Base-by-base conservation (phyloP, 108 stramenopile genomes). In the Cyclostephanos invisitatus region DNA sequence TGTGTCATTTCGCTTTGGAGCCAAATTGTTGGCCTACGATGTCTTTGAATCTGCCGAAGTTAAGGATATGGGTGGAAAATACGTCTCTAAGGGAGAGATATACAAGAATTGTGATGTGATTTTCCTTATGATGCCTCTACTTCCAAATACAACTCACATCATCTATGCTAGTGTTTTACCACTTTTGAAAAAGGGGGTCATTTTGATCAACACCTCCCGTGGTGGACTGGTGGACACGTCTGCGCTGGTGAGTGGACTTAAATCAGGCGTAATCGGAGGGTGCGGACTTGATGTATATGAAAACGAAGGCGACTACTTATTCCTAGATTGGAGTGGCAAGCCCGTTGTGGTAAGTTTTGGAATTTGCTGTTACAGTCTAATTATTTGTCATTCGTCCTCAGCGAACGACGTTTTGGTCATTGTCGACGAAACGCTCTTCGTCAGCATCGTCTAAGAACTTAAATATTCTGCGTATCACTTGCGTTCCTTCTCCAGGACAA, bases 241-340 rank as follows among this genome's bases (percentile, higher is more conserved):
- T 50, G 87, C 89, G 5, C 42, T 89, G 24, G 65, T 92, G 37
- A 60, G 76, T 53, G 88, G 87, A 18, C 73, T 92, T 63, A 64
- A 86, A 22, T 73, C 73, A 29, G 85, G 84, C 50, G 71, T 83
- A 46, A 89, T 92, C 62, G 78, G 79, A 35, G 87, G 86, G 10
- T 78, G 61, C 18, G 91, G 87, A 44, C 72, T 89, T 42, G 91
- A 92, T 71, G 88, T 89, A 1, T 92, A 86, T 48, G 91, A 92
- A 62, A 87, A 89, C 44, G 91, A 92, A 68, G 73, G 70, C n/a
- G 85, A 78, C 24, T 92, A 89, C 70, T 92, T 94, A 81, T 94
- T 92, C 75, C 81, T 84, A 61, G 93, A 94, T 63, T 90, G 85
- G 85, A 75, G 71, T 20, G 85, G 83, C 65, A 77, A 80, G 60